Base-by-base conservation (phyloP, 2,329 filamentous ascomycete genomes). In the Ceratocystis diversiconidia region DNA sequence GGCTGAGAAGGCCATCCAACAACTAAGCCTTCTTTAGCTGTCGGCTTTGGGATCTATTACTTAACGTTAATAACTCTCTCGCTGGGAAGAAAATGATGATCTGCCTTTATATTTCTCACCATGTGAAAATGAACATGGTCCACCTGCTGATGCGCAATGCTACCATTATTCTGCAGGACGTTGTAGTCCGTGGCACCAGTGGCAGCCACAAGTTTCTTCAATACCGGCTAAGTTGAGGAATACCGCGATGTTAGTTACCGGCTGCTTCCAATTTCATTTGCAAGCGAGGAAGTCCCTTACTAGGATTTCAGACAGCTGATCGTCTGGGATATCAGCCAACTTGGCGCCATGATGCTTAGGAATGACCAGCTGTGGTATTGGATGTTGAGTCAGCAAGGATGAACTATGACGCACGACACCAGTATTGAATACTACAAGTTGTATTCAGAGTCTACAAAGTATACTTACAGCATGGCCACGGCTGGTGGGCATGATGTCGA, bases 61-160 rank as follows among this genome's bases (percentile, higher is more conserved):
- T 69, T 60, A 36, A 52, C 41, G 66, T 66, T 69, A 64, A 66
- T 66, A 10, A 64, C 63, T 65, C 32, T 48, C 10, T 15, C 3
- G 36, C 1, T 41, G n/a, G 15, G 12, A 52, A 25, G 1, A 52
- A 25, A 25, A 15, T 2, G 30, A 61, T 68, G 12, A 30, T 25
- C 15, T 22, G 46, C n/a, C 46, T 48, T 52, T 15, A 17, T 25
- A 17, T 41, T 46, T 71, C 80, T 69, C 82, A 90, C 88, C 85
- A 97, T 87, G 73, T 99, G 94, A 76, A 99, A 92, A 75, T 96
- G 92, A 70, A 95, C 92, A 78, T 99, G 94, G 70, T 90, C 88
- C 68, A 99, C 92, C 69, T 88, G 80, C 78, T 97, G 94, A 76
- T 99, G 94, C 19, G 94, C 94, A 72, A 92, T 83, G 25, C 83